Evolutionary conservation across 331 rosid species (phyloP).

Genomic region (Arachis monticola): DNA sequence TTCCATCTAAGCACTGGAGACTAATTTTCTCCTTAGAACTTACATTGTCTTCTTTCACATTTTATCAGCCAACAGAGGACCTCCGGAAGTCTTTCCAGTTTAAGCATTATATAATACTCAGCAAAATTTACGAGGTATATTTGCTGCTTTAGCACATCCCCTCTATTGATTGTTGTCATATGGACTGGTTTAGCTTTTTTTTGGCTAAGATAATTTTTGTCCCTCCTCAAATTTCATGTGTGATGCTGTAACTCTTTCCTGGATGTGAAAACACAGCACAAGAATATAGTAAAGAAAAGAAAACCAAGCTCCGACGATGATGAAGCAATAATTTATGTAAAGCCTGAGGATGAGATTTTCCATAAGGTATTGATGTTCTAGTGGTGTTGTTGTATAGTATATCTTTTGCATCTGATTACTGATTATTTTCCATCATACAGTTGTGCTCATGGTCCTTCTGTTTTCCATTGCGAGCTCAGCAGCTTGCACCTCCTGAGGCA

Average conservation of each 20-base stretch:
- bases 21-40: conserved; percentile 25
- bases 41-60: conserved; percentile 30
- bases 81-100: conserved; percentile 73
- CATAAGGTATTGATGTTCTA: conserved; percentile 7
- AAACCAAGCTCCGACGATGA: conserved; percentile 41
- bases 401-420: conserved; percentile 20
- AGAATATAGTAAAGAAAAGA: conserved; percentile 51
- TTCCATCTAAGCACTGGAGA: conserved; percentile 12
- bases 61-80: conserved; percentile 75
- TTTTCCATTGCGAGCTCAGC: conserved; percentile 64
- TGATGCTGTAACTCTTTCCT: conserved; percentile 28
- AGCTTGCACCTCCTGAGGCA: conserved; percentile 69
- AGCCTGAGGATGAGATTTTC: conserved; percentile 87
- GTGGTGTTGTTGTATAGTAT: no score
- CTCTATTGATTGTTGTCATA: conserved; percentile 11
- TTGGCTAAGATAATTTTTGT: conserved; percentile 15
- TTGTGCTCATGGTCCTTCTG: conserved; percentile 72
- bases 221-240: not conserved
- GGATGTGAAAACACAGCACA: conserved; percentile 55
- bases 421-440: conserved; percentile 50
- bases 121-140: conserved; percentile 79
- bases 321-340: conserved; percentile 58
- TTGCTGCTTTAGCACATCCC: conserved; percentile 35
- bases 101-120: conserved; percentile 56
- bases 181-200: conserved; percentile 13